A percentile compares a stretch with the other conserved stretches of the same genome.
phyloP scores from a whole-genome alignment of 1,284 basidiomycete species.

The Moesziomyces parantarcticus region DNA sequence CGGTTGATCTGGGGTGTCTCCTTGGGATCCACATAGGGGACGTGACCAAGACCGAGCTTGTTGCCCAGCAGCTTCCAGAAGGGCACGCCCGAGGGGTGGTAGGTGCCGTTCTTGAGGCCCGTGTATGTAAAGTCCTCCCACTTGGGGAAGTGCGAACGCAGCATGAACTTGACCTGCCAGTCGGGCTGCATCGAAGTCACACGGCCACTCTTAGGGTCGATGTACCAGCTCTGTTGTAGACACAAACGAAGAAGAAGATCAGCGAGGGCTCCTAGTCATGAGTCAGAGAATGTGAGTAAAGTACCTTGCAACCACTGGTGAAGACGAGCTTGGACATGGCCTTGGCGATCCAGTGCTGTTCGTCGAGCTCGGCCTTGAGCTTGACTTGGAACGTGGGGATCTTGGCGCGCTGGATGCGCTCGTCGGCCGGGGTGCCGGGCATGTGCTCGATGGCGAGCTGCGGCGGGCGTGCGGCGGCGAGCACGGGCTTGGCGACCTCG shows the following conservation, averaged over 20 bases:
- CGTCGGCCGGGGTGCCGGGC: constrained; percentile 31
- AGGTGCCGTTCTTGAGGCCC: constrained; percentile 30
- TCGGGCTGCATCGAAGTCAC: constrained; percentile 62
- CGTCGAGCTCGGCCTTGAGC: constrained; percentile 57
- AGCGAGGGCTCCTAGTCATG: neutral
- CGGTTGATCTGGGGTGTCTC: constrained; percentile 55
- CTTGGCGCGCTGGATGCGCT: constrained; percentile 7
- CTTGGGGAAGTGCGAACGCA: constrained; percentile 51
- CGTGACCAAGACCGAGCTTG: constrained; percentile 49
- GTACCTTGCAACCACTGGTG: constrained; percentile 42
- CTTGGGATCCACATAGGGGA: constrained; percentile 46
- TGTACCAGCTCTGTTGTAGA: constrained; percentile 49
- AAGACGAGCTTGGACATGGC: constrained; percentile 58
- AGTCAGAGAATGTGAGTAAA: neutral
- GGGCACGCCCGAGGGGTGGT: constrained; percentile 25
- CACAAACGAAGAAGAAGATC: neutral
- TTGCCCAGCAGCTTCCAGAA: constrained; percentile 52
- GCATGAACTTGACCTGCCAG: constrained; percentile 58
- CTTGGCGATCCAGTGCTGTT: constrained; percentile 63
- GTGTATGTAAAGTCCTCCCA: constrained; percentile 58
- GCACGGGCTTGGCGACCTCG: constrained; percentile 50
- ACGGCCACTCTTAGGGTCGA: constrained; percentile 51
- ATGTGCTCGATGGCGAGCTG: constrained; percentile 47
- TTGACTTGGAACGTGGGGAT: constrained; percentile 59
- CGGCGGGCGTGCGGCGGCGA: constrained; percentile 39